Percentiles rank a stretch among this genome's conserved stretches.
Evolutionary conservation across 2,329 filamentous ascomycete genomes (phyloP).

Genomic region (Exophiala lecanii-corni): DNA sequence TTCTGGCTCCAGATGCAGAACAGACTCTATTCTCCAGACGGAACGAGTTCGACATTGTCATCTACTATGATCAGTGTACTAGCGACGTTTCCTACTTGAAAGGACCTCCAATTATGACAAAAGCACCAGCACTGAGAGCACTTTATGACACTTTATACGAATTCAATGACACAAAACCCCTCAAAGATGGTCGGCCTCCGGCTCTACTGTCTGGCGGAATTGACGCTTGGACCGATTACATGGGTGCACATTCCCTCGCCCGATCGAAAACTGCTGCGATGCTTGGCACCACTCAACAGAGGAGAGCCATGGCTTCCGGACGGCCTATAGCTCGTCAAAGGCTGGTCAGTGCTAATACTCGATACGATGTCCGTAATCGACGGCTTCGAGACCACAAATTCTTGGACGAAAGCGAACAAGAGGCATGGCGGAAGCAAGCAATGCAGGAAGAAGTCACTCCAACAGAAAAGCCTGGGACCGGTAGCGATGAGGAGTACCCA

Average conservation of each 20-base stretch:
- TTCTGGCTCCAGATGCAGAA: slow-evolving; percentile 54
- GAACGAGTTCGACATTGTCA: slow-evolving; percentile 76
- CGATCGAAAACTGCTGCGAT: slow-evolving; percentile 52
- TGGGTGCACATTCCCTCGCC: slow-evolving; percentile 64
- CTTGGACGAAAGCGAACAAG: slow-evolving; percentile 75
- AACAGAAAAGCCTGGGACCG: slow-evolving; percentile 38
- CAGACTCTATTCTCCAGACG: slow-evolving; percentile 66
- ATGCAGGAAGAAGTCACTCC: slow-evolving; percentile 58
- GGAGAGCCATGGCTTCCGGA: slow-evolving; percentile 33
- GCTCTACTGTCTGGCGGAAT: slow-evolving; percentile 78
- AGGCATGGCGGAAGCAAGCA: slow-evolving; percentile 72
- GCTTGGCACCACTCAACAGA: slow-evolving; percentile 41
- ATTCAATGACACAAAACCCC: slow-evolving; percentile 73
- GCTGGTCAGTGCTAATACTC: slow-evolving; percentile 47
- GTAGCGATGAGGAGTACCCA: slow-evolving; percentile 38
- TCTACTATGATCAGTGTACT: slow-evolving; percentile 78
- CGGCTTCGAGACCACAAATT: slow-evolving; percentile 60
- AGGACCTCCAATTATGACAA: slow-evolving; percentile 43
- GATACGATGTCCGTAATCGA: slow-evolving; percentile 52
- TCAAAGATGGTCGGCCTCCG: slow-evolving; percentile 61
- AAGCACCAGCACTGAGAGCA: slow-evolving; percentile 58
- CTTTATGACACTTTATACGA: slow-evolving; percentile 76
- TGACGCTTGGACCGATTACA: slow-evolving; percentile 78
- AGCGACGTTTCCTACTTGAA: slow-evolving; percentile 54
- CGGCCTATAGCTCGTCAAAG: slow-evolving; percentile 50